These are phyloP conservation scores for Hyaloscypha hepaticicola DNA, from an alignment of 495 filamentous ascomycete genomes.

Conservation along the genomic window DNA sequence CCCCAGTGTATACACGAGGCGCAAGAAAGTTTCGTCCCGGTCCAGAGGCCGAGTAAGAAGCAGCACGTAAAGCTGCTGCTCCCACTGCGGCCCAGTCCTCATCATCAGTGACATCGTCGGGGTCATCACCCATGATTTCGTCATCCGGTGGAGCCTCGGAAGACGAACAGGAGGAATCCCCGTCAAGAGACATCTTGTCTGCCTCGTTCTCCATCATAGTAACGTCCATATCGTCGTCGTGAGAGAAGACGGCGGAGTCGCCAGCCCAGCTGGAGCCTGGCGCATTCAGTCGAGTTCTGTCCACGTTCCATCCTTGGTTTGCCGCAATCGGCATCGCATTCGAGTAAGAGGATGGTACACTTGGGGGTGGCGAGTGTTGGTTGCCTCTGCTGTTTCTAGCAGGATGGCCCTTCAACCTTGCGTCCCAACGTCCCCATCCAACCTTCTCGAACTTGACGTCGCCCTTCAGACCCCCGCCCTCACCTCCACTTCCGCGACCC, in stretches of 20 bases:
- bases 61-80: constrained; percentile 76
- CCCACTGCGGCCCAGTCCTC: constrained; percentile 96
- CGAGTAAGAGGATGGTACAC: constrained; percentile 52
- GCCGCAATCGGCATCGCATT: constrained; percentile 67
- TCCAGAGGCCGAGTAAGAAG: constrained; percentile 51
- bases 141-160: constrained; percentile 71
- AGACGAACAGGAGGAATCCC: constrained; percentile 67
- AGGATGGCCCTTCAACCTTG: constrained; percentile 67
- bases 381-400: constrained; percentile 45
- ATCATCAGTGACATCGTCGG: constrained; percentile 89
- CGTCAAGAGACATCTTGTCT: constrained; percentile 94
- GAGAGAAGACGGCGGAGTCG: constrained; percentile 72
- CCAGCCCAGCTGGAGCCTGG: constrained; percentile 62
- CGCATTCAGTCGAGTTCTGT: constrained; percentile 49
- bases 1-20: constrained; percentile 45
- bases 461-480: constrained; percentile 61
- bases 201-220: constrained; percentile 82
- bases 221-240: constrained; percentile 64
- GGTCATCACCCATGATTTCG: constrained; percentile 60
- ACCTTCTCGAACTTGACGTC: constrained; percentile 94
- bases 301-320: constrained; percentile 44
- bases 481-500: constrained; percentile 62
- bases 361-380: constrained; percentile 47
- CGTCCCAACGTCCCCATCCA: constrained; percentile 97
- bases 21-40: constrained; percentile 37